Conservation (phyloP, 768 basidiomycete genomes). For the Boletales sp. region DNA sequence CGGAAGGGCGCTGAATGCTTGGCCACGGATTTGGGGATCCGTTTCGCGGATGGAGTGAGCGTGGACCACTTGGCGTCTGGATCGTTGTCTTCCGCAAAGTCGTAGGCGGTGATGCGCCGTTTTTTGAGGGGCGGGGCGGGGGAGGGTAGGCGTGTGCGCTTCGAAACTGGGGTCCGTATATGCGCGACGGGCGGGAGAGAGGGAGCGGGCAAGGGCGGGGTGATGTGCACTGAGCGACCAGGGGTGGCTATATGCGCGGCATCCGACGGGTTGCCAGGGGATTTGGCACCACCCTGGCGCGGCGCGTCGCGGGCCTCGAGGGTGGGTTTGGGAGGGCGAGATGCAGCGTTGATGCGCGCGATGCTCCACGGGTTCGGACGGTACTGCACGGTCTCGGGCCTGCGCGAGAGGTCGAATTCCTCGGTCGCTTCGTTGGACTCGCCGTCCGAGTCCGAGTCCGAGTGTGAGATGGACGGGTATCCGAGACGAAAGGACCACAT, state of each 20-base stretch:
- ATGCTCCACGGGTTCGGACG: constrained; percentile 80
- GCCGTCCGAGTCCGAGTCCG: constrained; percentile 18
- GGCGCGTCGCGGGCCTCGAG: no score
- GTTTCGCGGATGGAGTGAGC: neutral
- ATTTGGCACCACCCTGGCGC: no score
- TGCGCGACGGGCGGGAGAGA: no score
- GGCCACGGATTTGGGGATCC: neutral
- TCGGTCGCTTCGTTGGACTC: constrained; percentile 26
- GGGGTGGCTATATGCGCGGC: constrained; percentile 15
- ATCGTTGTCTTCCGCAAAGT: constrained; percentile 18
- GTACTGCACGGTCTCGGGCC: constrained; percentile 61
- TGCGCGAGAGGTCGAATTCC: constrained; percentile 55
- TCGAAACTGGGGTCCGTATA: constrained; percentile 7
- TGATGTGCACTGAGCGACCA: no score
- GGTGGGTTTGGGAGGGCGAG: constrained; percentile 29
- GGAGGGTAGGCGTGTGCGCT: constrained; percentile 1
- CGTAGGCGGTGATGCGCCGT: constrained; percentile 8
- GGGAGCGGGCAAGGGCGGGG: no score
- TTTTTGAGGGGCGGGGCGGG: constrained; percentile 6
- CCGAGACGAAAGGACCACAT: no score
- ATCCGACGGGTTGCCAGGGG: neutral
- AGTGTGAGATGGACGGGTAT: constrained; percentile 7
- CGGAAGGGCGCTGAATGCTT: constrained; percentile 20
- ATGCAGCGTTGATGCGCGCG: constrained; percentile 72
- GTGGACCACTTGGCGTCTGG: constrained; percentile 22